A percentile compares a stretch with the other conserved stretches of the same genome.
Evolutionary conservation across 2,329 filamentous ascomycete genomes (phyloP).

Genomic region (Ascochyta clinopodiicola): DNA sequence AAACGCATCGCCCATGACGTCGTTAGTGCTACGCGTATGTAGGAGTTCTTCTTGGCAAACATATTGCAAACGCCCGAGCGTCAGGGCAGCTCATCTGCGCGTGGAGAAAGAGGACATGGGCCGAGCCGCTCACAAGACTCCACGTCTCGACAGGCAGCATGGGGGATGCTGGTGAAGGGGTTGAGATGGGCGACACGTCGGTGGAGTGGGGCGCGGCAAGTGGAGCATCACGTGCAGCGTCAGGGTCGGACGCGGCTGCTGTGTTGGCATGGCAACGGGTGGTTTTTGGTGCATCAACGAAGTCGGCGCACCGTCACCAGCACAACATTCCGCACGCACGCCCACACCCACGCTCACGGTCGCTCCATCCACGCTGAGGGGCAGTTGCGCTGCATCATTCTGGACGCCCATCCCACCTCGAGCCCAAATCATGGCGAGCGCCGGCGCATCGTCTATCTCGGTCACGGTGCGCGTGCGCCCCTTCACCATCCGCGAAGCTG

Average conservation of each 20-base stretch:
- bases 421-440: constrained; percentile 44
- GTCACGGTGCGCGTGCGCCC: constrained; percentile 67
- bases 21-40: background rate
- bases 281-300: constrained; percentile 9
- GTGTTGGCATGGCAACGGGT: constrained; percentile 9
- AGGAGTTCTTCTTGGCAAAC: background rate
- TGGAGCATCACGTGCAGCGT: constrained; percentile 2
- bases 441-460: constrained; percentile 58
- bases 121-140: background rate
- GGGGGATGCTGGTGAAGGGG: constrained; percentile 3
- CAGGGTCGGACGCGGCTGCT: constrained; percentile 1
- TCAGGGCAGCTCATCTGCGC: background rate
- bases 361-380: constrained; percentile 11
- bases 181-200: constrained; percentile 3
- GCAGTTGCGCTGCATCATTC: constrained; percentile 23
- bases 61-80: background rate
- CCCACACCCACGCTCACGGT: constrained; percentile 30
- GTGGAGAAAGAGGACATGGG: background rate
- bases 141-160: background rate
- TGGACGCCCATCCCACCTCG: constrained; percentile 15
- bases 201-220: background rate
- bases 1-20: constrained; percentile 3
- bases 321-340: constrained; percentile 35
- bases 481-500: constrained; percentile 88
- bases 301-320: constrained; percentile 14